Evolutionary conservation across 495 filamentous ascomycete species (phyloP).

Genomic region (Apiosordaria backusii): DNA sequence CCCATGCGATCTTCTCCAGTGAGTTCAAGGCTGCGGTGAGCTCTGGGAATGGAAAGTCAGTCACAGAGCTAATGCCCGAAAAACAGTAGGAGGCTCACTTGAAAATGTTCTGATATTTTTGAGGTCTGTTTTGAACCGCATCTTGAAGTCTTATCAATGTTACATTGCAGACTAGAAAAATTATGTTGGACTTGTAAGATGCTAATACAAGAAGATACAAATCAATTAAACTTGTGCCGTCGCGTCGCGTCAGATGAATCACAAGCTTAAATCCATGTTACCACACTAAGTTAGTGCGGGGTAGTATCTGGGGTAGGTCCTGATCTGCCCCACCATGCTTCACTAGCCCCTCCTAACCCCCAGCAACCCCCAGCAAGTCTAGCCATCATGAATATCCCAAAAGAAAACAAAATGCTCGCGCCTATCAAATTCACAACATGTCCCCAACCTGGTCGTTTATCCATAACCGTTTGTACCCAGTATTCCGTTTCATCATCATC

Average conservation of each 20-base stretch:
- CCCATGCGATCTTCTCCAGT: conserved; percentile 88
- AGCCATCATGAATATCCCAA: not conserved
- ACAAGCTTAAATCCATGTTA: not conserved
- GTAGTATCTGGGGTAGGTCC: not conserved
- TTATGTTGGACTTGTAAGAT: not conserved
- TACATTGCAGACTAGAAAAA: not conserved
- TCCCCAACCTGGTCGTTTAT: not conserved
- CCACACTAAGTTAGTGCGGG: not conserved
- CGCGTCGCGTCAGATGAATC: conserved; percentile 5
- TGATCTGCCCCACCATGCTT: not conserved
- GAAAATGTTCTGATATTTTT: conserved; percentile 79
- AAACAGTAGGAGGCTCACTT: conserved; percentile 48
- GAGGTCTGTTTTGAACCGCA: conserved; percentile 80
- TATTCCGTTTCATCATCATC: not conserved
- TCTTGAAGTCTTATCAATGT: conserved; percentile 31
- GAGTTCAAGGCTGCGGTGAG: conserved; percentile 80
- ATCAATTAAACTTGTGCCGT: conserved; percentile 2
- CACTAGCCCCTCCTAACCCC: no score
- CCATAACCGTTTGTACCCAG: not conserved
- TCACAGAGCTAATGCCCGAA: not conserved
- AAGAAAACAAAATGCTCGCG: not conserved
- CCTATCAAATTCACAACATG: not conserved
- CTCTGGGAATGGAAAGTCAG: conserved; percentile 50
- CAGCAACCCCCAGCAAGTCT: no score
- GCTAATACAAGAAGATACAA: no score